Base-by-base conservation (phyloP, 2,329 filamentous ascomycete species). In the Tympanopsis confertula region DNA sequence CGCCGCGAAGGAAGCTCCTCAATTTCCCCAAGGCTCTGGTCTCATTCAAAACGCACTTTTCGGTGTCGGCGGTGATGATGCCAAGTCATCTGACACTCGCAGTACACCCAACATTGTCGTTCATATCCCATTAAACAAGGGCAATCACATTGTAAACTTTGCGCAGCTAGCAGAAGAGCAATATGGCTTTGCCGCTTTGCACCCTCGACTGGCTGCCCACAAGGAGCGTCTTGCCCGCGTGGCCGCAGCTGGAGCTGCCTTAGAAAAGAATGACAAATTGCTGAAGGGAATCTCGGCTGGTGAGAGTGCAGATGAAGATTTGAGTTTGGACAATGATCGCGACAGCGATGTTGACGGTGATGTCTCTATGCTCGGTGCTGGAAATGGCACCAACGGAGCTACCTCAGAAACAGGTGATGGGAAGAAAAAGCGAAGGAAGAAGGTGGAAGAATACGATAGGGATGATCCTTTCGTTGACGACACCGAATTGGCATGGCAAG, bases 401-500 rank as follows among this genome's bases (percentile, higher is more conserved):
- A 49, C 45, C 12, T 50, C 50, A 32, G 55, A 51, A 4, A 53
- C 52, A 20, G 54, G 54, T 19, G 61, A 61, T 36, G 55, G 52
- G 20, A 46, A 44, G 17, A 53, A 54, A 3, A 53, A 52, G 12
- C 57, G 59, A 13, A 58, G 56, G 15, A 73, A 72, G 53, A 74
- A 73, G 56, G 66, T 67, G 40, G 65, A 75, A 58, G 65, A 69
- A 44, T 70, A 70, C 42, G 67, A 71, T 42, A 63, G 66, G 45
- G 64, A 69, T 40, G 67, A 70, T 45, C 65, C 63, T 3, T 71
- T 71, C 51, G 55, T 70, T 38, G 78, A 82, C 47, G 78, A 82
- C 47, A 78, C 73, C 4, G 78, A 82, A 49, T 53, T 81, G 49
- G 69, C 74, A 3, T 82, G 76, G 76, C 73, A 82, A 53, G 74